Conservation (phyloP, 768 basidiomycete genomes). For the Mrakia hoshinonis region DNA sequence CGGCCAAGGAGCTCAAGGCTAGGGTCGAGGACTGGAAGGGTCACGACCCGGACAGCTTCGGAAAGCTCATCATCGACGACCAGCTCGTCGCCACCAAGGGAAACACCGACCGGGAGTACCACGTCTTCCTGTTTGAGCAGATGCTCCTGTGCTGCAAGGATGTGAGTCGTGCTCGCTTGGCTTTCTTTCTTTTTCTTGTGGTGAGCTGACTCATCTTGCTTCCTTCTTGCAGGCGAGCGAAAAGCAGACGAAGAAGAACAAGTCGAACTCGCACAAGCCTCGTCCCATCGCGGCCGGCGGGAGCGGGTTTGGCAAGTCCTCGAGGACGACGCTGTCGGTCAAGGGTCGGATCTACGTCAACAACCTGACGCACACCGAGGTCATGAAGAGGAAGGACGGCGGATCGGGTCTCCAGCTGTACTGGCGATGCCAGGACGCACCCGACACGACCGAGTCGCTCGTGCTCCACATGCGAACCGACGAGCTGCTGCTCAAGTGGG, state of each 20-base stretch:
- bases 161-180: conserved; percentile 43
- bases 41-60: conserved; percentile 88
- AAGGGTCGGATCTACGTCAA: conserved; percentile 97
- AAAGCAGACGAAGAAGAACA: conserved; percentile 17
- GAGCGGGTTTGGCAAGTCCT: conserved; percentile 50
- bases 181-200: not conserved
- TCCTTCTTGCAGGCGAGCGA: conserved; percentile 16
- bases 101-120: conserved; percentile 93
- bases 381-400: conserved; percentile 56
- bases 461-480: conserved; percentile 85
- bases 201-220: not conserved
- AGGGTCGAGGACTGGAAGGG: conserved; percentile 99
- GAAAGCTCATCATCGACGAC: conserved; percentile 86
- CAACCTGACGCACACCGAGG: conserved; percentile 77
- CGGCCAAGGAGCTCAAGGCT: conserved; percentile 70
- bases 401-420: conserved; percentile 59
- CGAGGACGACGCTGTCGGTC: conserved; percentile 61
- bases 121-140: conserved; percentile 96
- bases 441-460: conserved; percentile 64
- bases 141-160: conserved; percentile 99
- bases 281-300: conserved; percentile 33
- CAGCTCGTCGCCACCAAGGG: conserved; percentile 92
- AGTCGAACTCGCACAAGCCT: conserved; percentile 37
- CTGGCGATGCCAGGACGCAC: conserved; percentile 89
- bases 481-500: conserved; percentile 89